Evolutionary conservation across 75 land plant genomes (phyloP).

Genomic region (Pinus taeda): DNA sequence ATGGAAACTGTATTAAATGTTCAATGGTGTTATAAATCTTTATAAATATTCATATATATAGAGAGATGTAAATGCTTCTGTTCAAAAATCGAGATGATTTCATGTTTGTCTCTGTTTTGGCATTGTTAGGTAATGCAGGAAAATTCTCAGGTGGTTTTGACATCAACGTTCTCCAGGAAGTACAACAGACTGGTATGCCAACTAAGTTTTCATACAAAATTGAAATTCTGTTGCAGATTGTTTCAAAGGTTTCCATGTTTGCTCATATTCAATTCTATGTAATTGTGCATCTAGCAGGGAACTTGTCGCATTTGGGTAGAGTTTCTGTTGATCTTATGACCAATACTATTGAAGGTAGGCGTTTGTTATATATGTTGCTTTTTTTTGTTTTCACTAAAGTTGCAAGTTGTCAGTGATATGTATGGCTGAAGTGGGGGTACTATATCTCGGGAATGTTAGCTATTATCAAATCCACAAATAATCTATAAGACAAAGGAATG

Average conservation of each 20-base stretch:
- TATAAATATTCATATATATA: no score
- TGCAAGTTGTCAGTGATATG: background rate
- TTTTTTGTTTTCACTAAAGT: background rate
- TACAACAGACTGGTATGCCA: conserved; percentile 70
- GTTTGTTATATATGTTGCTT: no score
- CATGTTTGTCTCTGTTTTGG: no score
- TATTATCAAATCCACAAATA: background rate
- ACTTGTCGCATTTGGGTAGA: conserved; percentile 53
- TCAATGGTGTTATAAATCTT: no score
- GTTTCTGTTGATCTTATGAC: no score
- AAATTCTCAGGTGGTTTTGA: conserved; percentile 98
- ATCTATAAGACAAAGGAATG: no score
- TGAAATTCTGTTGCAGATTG: background rate
- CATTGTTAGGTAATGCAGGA: conserved; percentile 63
- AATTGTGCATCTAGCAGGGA: conserved; percentile 45
- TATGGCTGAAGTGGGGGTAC: background rate
- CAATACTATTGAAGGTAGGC: no score
- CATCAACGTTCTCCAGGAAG: conserved; percentile 55
- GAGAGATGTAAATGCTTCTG: no score
- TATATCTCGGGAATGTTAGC: background rate
- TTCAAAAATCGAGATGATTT: no score
- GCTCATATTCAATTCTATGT: background rate
- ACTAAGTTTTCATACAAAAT: background rate
- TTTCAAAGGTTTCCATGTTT: background rate
- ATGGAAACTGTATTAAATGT: no score